Evolutionary conservation across 805 yeast species (phyloP), one percentile per base, ranked within the genome.

Genomic region (Myxozyma udenii): DNA sequence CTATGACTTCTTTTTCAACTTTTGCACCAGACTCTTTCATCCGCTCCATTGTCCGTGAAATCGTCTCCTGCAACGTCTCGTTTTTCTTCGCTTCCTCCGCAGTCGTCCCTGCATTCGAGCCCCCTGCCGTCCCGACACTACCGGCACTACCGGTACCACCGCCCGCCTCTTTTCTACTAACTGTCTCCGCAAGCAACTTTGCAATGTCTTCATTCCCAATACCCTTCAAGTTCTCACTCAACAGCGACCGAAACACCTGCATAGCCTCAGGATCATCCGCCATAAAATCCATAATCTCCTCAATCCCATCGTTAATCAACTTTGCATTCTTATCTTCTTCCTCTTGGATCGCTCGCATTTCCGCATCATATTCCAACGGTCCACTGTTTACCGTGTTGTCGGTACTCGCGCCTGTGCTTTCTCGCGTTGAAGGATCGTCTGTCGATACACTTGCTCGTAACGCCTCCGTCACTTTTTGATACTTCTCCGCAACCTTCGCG

Each of bases 1-100:
- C 44, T 71, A 25, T 71, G 73, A 65, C 71, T 65, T 61, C 72
- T 65, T 80, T 79, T 60, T 87, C 93, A 23, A 87, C 83, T 46
- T 77, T 77, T 39, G 77, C 76, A n/a, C 89, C 88, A 24, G 86
- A 81, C 55, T 80, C 84, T 63, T 85, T 86, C 63, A 91, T 73
- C 53, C 96, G 76, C 62, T 82, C 81, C 73, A 89, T 77, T 0
- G 98, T 87, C 49, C 80, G 83, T 24, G 87, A 77, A 64, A 91
- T 86, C 5, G 90, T 86, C 53, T 78, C 78, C 63, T 87, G 84
- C 64, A 90, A 83, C 37, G 60, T 25, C 7, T 52, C 56, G 19
- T 40, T 51, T 14, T 12, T 38, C 19, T 18, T 32, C 11, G 14
- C 40, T 12, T 23, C 24, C 21, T 36, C 41, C 11, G 45, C 35